Conservation (phyloP, 495 filamentous ascomycete genomes). For the Hypoxylon fragiforme region DNA sequence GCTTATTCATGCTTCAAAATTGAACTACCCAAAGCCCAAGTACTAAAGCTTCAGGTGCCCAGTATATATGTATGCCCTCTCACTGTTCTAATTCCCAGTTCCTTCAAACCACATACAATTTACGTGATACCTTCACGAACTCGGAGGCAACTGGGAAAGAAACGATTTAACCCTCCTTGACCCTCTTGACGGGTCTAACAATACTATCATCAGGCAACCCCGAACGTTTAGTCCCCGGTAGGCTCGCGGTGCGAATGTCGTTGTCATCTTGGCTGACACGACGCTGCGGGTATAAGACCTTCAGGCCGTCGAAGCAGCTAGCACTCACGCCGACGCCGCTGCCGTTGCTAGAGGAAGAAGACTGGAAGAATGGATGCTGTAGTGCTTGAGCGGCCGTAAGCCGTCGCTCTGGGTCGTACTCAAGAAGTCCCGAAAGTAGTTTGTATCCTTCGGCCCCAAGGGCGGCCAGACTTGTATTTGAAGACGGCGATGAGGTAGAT, state of each 20-base stretch:
- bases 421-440: conserved; percentile 76
- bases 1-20: too few species aligned
- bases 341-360: conserved; percentile 33
- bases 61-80: too few species aligned
- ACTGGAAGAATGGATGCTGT: conserved; percentile 82
- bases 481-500: conserved; percentile 40
- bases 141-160: too few species aligned
- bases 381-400: conserved; percentile 84
- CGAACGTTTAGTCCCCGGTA: conserved; percentile 90
- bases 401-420: conserved; percentile 90
- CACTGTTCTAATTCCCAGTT: too few species aligned
- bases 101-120: too few species aligned
- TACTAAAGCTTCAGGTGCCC: too few species aligned
- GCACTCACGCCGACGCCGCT: conserved; percentile 42
- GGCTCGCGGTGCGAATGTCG: conserved; percentile 82
- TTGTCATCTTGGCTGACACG: conserved; percentile 93
- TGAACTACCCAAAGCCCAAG: too few species aligned
- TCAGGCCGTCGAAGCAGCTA: conserved; percentile 90
- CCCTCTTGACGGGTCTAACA: conserved; percentile 64
- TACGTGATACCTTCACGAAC: too few species aligned
- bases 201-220: conserved; percentile 84
- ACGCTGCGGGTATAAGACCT: conserved; percentile 84
- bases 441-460: conserved; percentile 79
- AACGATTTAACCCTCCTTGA: conserved; percentile 60
- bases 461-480: conserved; percentile 47